These are phyloP conservation scores for Monilinia aucupariae DNA, from an alignment of 2,329 filamentous ascomycete species.

Conservation along the genomic window DNA sequence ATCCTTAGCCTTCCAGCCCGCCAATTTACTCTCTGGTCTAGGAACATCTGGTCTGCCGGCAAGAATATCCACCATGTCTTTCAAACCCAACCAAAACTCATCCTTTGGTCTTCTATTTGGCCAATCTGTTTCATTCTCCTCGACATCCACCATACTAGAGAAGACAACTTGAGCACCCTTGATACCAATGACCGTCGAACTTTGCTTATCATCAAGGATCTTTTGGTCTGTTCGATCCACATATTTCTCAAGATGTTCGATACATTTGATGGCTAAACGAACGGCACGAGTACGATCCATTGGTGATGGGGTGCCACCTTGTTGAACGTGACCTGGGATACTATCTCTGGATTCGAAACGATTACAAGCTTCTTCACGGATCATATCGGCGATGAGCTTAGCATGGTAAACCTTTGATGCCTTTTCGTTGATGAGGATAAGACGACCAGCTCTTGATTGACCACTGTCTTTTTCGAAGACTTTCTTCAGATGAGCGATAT, in stretches of 20 bases:
- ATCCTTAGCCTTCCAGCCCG: constrained; percentile 25
- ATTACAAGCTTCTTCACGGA: constrained; percentile 85
- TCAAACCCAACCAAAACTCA: constrained; percentile 80
- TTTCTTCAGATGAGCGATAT: constrained; percentile 83
- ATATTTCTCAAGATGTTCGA: constrained; percentile 82
- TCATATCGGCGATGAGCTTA: constrained; percentile 90
- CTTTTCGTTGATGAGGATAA: constrained; percentile 96
- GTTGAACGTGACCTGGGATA: constrained; percentile 90
- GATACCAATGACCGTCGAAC: constrained; percentile 82
- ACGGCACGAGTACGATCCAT: constrained; percentile 96
- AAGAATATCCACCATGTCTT: constrained; percentile 77
- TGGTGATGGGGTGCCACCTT: constrained; percentile 84
- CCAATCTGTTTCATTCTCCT: constrained; percentile 89
- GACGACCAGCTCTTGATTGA: constrained; percentile 81
- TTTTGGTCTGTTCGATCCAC: constrained; percentile 59
- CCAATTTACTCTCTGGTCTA: constrained; percentile 45
- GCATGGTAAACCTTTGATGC: constrained; percentile 86
- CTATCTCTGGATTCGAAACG: constrained; percentile 89
- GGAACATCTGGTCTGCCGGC: constrained; percentile 58
- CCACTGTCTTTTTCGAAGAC: constrained; percentile 82
- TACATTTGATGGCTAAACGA: constrained; percentile 86
- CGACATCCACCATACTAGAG: constrained; percentile 71
- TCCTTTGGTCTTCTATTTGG: constrained; percentile 75
- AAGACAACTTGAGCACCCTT: constrained; percentile 88
- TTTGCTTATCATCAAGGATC: constrained; percentile 68